A percentile compares a stretch with the other conserved stretches of the same genome.
Evolutionary conservation across 2,329 filamentous ascomycete genomes (phyloP).

Genomic region (Phaeosphaeria sp.): DNA sequence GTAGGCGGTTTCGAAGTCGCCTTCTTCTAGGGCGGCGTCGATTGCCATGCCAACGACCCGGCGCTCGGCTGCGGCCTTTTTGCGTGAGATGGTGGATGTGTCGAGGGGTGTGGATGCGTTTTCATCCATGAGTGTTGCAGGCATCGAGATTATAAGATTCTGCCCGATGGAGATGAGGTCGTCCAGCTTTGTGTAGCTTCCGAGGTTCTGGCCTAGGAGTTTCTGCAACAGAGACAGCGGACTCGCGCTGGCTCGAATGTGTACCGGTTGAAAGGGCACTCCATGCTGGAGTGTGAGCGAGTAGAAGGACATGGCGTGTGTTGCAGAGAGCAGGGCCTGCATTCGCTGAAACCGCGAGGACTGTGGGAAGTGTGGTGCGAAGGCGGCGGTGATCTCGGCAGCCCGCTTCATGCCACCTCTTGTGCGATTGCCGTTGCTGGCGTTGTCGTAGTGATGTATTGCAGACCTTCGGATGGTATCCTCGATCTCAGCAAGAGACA

Average conservation of each 20-base stretch:
- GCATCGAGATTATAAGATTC: slow-evolving; percentile 63
- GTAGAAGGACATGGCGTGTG: slow-evolving; percentile 78
- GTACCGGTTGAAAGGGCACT: slow-evolving; percentile 79
- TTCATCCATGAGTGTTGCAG: slow-evolving; percentile 41
- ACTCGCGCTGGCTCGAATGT: slow-evolving; percentile 77
- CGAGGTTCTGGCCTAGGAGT: slow-evolving; percentile 76
- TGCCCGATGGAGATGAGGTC: slow-evolving; percentile 74
- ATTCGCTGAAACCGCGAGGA: slow-evolving; percentile 63
- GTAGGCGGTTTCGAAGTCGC: slow-evolving; percentile 86
- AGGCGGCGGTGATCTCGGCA: slow-evolving; percentile 65
- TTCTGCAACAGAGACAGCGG: slow-evolving; percentile 76
- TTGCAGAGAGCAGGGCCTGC: slow-evolving; percentile 72
- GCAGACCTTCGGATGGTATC: slow-evolving; percentile 68
- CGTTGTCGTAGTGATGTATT: slow-evolving; percentile 78
- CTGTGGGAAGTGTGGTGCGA: slow-evolving; percentile 64
- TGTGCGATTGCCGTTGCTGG: slow-evolving; percentile 79
- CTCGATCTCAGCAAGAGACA: slow-evolving; percentile 61
- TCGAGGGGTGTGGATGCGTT: slow-evolving; percentile 56
- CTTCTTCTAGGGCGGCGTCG: slow-evolving; percentile 75
- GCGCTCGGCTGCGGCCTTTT: slow-evolving; percentile 60
- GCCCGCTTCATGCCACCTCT: slow-evolving; percentile 80
- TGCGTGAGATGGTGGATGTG: slow-evolving; percentile 30
- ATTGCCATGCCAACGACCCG: slow-evolving; percentile 82
- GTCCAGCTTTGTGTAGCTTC: slow-evolving; percentile 76
- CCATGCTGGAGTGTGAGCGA: slow-evolving; percentile 79